Base-by-base conservation (phyloP, 345 rosid species). In the Triadica sebifera region DNA sequence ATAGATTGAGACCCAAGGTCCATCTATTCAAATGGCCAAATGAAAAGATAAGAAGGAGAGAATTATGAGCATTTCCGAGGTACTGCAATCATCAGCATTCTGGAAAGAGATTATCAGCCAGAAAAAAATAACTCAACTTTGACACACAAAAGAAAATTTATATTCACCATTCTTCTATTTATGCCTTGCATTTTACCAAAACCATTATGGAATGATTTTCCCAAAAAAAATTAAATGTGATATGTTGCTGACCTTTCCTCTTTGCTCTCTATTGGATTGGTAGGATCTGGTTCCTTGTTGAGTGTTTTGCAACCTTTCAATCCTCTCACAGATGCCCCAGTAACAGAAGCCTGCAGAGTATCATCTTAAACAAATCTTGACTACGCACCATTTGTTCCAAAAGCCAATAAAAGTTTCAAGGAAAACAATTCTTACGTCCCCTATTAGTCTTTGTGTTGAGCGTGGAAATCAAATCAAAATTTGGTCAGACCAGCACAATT, bases 271-370 rank as follows among this genome's bases (percentile, higher is more conserved):
- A 85, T 25, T 0, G 97, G 97, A 73, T 91, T 94, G 76, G 77
- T 83, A 57, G 98, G 97, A 82, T 94, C 98, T 11, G 95, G 97
- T 78, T 89, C 93, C 85, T 92, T 94, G 58, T 89, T 92, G 77
- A 94, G 85, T 70, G 93, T 92, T 82, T 84, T 91, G 86, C 97
- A 88, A 57, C 95, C 97, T 86, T 91, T 89, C 79, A 94, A 75
- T 79, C 97, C 98, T 78, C 60, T 82, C 64, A 91, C 97, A 3
- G 90, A 84, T 72, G 94, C 93, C 49, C 82, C 91, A 1, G 90
- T 72, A 10, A 85, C 87, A 81, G 95, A 91, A 75, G 98, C 97
- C 98, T 94, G 90, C 76, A 75, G 34, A 68, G 67, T 34, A 56
- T 78, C 65, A 24, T 72, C 70, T 20, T 68, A 37, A 38, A 65